Conservation (phyloP, 805 yeast genomes). For the Candida maris region DNA sequence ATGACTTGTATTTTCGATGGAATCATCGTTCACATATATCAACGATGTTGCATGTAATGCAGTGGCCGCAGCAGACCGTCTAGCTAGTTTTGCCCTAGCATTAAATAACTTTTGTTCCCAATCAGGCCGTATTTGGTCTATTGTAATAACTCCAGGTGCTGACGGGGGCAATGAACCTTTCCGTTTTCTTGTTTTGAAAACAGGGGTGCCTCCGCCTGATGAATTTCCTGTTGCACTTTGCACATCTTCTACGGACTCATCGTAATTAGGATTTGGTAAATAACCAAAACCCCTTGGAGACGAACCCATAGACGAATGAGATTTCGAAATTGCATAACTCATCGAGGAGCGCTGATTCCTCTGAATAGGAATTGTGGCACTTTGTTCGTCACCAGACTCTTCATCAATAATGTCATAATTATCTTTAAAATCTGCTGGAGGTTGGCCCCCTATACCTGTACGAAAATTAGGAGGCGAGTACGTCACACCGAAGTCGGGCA, state of each 20-base stretch:
- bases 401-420: constrained; percentile 20
- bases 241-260: neutral
- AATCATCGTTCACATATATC: constrained; percentile 36
- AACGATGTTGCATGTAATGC: constrained; percentile 89
- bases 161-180: constrained; percentile 61
- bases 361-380: constrained; percentile 2
- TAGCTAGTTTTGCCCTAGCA: constrained; percentile 74
- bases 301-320: constrained; percentile 26
- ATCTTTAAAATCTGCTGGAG: constrained; percentile 42
- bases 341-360: constrained; percentile 18
- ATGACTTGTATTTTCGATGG: neutral
- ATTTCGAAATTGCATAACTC: constrained; percentile 25
- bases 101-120: constrained; percentile 76
- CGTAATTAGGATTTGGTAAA: too few relatives aligned
- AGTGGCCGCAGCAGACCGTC: constrained; percentile 90
- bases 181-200: constrained; percentile 26
- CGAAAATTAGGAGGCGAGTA: constrained; percentile 63
- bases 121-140: constrained; percentile 85
- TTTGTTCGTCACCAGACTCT: constrained; percentile 15
- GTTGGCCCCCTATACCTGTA: constrained; percentile 54
- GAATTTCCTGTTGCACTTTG: neutral
- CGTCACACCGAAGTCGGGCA: constrained; percentile 77
- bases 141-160: constrained; percentile 67
- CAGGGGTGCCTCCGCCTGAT: neutral
- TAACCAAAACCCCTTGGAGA: constrained; percentile 21